Conservation (phyloP, 495 filamentous ascomycete species). For the Hypoxylon perforatum region DNA sequence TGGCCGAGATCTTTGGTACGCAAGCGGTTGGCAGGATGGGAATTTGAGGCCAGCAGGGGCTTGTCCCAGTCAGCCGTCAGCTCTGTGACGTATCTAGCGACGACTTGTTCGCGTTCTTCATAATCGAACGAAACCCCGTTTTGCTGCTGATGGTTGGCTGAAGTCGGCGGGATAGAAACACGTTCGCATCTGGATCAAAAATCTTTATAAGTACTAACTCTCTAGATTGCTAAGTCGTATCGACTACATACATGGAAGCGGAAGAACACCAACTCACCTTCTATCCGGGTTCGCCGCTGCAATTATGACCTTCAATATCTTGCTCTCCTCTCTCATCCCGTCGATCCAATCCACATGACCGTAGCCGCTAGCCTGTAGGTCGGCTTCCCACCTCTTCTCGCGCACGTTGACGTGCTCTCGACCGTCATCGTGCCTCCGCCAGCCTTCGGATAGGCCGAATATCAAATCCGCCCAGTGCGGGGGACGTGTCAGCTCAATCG, state of each 20-base stretch:
- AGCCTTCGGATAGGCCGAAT: slow-evolving; percentile 62
- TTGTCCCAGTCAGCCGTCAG: slow-evolving; percentile 13
- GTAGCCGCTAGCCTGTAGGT: slow-evolving; percentile 55
- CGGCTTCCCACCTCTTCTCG: slow-evolving; percentile 49
- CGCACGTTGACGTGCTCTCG: slow-evolving; percentile 53
- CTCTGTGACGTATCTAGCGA: slow-evolving; percentile 18
- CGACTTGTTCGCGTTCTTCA: slow-evolving; percentile 9
- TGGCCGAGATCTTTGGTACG: background rate
- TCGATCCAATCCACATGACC: slow-evolving; percentile 60
- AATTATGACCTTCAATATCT: slow-evolving; percentile 56
- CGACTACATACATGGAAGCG: background rate
- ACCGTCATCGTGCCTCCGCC: slow-evolving; percentile 64
- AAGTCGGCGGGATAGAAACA: background rate
- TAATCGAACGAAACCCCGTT: slow-evolving; percentile 5
- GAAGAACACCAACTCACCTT: slow-evolving; percentile 3
- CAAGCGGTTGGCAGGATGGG: background rate
- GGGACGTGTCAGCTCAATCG: slow-evolving; percentile 57
- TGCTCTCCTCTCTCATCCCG: slow-evolving; percentile 52
- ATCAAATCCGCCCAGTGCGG: slow-evolving; percentile 58
- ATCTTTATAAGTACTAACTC: background rate
- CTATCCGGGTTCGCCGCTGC: slow-evolving; percentile 51
- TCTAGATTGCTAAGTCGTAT: background rate
- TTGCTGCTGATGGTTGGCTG: background rate
- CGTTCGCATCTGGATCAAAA: slow-evolving; percentile 1
- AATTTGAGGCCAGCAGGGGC: background rate